These are phyloP conservation scores for Penicillium steckii DNA, from an alignment of 495 filamentous ascomycete genomes.

Conservation along the genomic window DNA sequence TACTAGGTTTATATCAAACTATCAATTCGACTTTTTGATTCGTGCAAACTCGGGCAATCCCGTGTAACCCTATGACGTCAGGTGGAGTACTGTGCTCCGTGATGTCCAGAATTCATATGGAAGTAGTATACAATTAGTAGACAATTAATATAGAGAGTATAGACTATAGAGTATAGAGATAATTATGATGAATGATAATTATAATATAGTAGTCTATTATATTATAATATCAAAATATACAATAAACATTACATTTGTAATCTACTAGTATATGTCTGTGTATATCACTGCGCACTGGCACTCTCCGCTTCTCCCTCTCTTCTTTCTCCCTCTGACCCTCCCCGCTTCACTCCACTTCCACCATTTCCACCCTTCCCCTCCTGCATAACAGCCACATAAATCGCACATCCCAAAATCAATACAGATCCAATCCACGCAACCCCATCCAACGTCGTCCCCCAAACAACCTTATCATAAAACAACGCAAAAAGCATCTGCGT, in stretches of 20 bases:
- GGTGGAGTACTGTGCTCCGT: conserved; percentile 19
- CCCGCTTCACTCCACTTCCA: neutral
- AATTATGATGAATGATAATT: conserved; percentile 2
- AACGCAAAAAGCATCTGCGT: conserved; percentile 91
- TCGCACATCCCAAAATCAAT: conserved; percentile 75
- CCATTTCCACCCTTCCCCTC: conserved; percentile 24
- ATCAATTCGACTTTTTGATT: too few species aligned
- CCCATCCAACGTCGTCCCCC: conserved; percentile 64
- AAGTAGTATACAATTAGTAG: neutral
- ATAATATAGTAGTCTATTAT: too few species aligned
- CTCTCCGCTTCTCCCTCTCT: neutral
- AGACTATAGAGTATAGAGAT: conserved; percentile 7
- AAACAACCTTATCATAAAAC: conserved; percentile 76
- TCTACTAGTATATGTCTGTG: too few species aligned
- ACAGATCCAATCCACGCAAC: conserved; percentile 71
- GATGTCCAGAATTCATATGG: neutral
- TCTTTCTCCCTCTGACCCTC: neutral
- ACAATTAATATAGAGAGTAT: neutral
- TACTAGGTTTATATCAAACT: too few species aligned
- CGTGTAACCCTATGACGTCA: conserved; percentile 39
- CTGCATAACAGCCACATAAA: conserved; percentile 68
- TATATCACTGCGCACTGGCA: too few species aligned
- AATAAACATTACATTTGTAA: too few species aligned
- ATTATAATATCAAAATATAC: too few species aligned
- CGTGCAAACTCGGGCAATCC: conserved; percentile 23